Evolutionary conservation across 371 early-diverging fungal genomes (phyloP), one percentile per base, ranked within the genome.

Genomic region (Syncephalastrum monosporum): DNA sequence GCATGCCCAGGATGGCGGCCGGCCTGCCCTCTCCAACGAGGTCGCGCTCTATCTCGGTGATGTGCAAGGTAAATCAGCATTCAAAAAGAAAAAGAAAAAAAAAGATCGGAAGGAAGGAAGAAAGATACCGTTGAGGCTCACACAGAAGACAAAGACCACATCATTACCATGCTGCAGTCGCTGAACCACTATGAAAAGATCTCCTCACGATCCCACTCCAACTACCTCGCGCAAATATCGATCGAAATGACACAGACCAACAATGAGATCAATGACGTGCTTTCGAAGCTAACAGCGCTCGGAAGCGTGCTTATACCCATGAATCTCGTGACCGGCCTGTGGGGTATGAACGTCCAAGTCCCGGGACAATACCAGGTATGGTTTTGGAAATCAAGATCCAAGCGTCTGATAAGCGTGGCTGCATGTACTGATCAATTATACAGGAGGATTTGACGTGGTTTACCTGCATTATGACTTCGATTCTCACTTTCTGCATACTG

Each of bases 231-330:
- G 1, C 95, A 95, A 61, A 97, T 98, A 24, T 90, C 90, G 2
- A 93, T 98, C 38, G 98, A 97, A 71, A 90, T 98, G 68, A 98
- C 97, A 7, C 92, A 94, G 64, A 86, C 95, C 8, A 92, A 92
- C 42, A 95, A 95, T 69, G 72, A 87, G 50, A 95, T 95, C 38
- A 94, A 95, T 64, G 92, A 91, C 47, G 91, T 94, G 0, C 86
- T 96, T 13, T 90, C 93, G 38, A 90, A 89, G 52, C 77, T 98
- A 67, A 96, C 97, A 15, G 92, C 93, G 13, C 67, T 96, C 46
- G 98, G 96, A 8, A 87, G 89, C 59, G 86, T 98, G 15, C 72
- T 98, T n/a, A 85, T 98, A 13, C 99, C 99, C 7, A 84, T 98
- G 77, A 96, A 96, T 59, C 81, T 98, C 38, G 82, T 97, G 15